phyloP scores from a whole-genome alignment of 225 moss, liverwort and hornwort genomes.

The Ulota crispa region DNA sequence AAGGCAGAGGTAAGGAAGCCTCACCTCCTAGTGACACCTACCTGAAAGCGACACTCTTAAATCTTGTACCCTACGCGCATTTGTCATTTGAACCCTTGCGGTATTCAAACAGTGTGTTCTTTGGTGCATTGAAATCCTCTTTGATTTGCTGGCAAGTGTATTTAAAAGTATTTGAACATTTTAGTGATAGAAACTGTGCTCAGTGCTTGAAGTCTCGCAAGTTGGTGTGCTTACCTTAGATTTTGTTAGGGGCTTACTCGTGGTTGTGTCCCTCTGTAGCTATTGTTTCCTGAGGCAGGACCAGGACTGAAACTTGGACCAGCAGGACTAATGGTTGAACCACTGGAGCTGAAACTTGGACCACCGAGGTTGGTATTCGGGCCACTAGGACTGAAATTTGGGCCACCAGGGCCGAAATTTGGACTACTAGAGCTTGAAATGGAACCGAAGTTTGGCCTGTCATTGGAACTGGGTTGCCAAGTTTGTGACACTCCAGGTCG shows the following conservation, averaged over 20 bases:
- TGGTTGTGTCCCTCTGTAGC: background rate
- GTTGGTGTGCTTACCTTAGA: background rate
- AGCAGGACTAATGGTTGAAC: background rate
- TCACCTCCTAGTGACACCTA: background rate
- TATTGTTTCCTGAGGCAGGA: background rate
- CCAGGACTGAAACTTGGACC: background rate
- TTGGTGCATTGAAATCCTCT: background rate
- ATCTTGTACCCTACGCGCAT: background rate
- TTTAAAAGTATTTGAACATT: background rate
- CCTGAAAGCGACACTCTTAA: background rate
- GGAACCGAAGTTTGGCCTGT: constrained; percentile 18
- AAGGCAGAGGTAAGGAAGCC: background rate
- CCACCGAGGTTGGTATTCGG: background rate
- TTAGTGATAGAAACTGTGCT: background rate
- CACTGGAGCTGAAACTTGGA: background rate
- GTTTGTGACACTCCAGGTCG: constrained; percentile 14
- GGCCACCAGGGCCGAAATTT: background rate
- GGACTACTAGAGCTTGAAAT: constrained; percentile 16
- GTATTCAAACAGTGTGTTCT: background rate
- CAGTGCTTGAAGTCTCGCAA: background rate
- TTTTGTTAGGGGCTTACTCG: constrained; percentile 16
- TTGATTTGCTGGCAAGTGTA: too few species aligned
- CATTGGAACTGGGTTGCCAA: constrained; percentile 18
- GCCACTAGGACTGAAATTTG: background rate
- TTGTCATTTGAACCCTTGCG: background rate